Conservation (phyloP, 352 stramenopile species). For the Pythium biforme region DNA sequence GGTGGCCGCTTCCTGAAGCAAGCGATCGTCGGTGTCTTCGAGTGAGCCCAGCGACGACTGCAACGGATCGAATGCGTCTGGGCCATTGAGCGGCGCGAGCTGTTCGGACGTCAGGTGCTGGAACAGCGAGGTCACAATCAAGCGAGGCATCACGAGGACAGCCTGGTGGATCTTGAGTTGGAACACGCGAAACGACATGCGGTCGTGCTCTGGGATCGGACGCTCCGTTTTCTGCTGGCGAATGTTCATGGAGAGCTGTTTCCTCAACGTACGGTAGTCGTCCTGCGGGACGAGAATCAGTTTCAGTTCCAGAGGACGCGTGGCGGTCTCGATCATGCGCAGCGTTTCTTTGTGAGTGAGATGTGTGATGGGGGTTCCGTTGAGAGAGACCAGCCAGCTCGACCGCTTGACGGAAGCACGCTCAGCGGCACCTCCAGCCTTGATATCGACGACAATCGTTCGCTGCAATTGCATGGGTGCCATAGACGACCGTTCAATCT, state of each 20-base stretch:
- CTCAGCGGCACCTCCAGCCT: slow-evolving; percentile 70
- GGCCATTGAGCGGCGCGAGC: slow-evolving; percentile 23
- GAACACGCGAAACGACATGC: slow-evolving; percentile 86
- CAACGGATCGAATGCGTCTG: slow-evolving; percentile 38
- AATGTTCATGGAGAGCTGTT: slow-evolving; percentile 84
- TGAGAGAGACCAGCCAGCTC: slow-evolving; percentile 83
- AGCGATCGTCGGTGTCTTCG: slow-evolving; percentile 47
- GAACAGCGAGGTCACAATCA: slow-evolving; percentile 62
- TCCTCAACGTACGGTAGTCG: slow-evolving; percentile 69
- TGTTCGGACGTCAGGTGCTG: slow-evolving; percentile 76
- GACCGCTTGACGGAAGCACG: slow-evolving; percentile 75
- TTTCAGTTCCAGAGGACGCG: slow-evolving; percentile 66
- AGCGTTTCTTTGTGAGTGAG: slow-evolving; percentile 86
- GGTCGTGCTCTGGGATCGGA: slow-evolving; percentile 78
- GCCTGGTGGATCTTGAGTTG: slow-evolving; percentile 85
- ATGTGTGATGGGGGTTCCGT: slow-evolving; percentile 69
- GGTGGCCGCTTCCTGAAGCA: slow-evolving; percentile 54
- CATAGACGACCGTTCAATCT: background rate
- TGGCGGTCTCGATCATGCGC: slow-evolving; percentile 78
- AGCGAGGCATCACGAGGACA: slow-evolving; percentile 66
- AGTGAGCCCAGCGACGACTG: slow-evolving; percentile 22
- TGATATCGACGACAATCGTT: slow-evolving; percentile 89
- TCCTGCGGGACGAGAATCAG: slow-evolving; percentile 69
- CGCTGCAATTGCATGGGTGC: slow-evolving; percentile 24
- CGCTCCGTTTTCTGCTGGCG: slow-evolving; percentile 81